Conservation (phyloP, 2,329 filamentous ascomycete genomes). For the Trichoderma simmonsii region DNA sequence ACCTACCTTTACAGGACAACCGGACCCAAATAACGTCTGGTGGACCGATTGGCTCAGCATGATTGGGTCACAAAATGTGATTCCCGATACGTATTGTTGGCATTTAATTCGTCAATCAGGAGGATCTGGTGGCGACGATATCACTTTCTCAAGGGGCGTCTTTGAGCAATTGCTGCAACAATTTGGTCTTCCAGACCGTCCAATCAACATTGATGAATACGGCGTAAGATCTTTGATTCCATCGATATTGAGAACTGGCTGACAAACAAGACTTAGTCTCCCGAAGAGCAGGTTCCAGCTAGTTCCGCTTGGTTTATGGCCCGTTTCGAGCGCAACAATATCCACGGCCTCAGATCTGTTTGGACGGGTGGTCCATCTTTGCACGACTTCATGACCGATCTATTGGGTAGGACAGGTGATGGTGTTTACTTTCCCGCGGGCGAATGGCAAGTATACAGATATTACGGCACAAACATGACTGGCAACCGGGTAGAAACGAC, state of each 20-base stretch:
- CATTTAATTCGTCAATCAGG: conserved; percentile 8
- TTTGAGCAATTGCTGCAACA: conserved; percentile 4
- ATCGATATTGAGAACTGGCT: not conserved
- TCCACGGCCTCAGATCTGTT: conserved; percentile 5
- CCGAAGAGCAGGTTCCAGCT: conserved; percentile 14
- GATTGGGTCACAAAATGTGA: not conserved
- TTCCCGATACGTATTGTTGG: conserved; percentile 15
- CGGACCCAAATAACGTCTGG: conserved; percentile 13
- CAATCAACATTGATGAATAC: conserved; percentile 15
- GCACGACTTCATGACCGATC: conserved; percentile 14
- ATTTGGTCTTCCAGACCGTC: not conserved
- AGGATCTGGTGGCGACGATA: conserved; percentile 10
- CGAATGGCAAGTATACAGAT: conserved; percentile 15
- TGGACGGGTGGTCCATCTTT: conserved; percentile 6
- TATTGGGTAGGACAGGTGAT: not conserved
- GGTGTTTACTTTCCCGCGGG: conserved; percentile 8
- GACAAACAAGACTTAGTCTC: not conserved
- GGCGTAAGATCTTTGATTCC: not conserved
- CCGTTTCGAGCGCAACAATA: conserved; percentile 11
- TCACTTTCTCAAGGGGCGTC: not conserved
- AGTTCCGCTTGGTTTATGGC: conserved; percentile 16
- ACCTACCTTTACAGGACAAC: conserved; percentile 10
- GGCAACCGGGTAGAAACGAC: not conserved
- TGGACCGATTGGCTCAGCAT: conserved; percentile 13
- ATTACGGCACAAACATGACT: conserved; percentile 15